Percentiles rank a stretch among this genome's conserved stretches.
phyloP scores from a whole-genome alignment of 1,284 basidiomycete species.

The Malassezia equina region DNA sequence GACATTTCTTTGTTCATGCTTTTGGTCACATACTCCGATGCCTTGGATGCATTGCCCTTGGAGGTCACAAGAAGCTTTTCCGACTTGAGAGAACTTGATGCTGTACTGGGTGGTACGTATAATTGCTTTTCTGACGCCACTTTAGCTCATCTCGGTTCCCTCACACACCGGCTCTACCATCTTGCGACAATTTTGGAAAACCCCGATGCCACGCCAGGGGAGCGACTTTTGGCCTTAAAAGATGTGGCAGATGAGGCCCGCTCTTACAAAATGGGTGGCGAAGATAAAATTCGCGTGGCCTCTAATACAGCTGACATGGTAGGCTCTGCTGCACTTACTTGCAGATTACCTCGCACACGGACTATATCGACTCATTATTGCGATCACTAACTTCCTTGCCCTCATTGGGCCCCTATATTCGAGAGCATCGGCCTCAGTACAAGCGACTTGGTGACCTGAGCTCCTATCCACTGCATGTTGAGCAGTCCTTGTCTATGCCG shows the following conservation, averaged over 20 bases:
- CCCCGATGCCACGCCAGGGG: conserved; percentile 59
- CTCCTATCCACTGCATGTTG: not conserved
- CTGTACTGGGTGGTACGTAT: conserved; percentile 62
- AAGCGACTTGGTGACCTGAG: not conserved
- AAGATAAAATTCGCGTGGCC: conserved; percentile 97
- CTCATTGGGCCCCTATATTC: conserved; percentile 20
- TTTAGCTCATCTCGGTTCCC: conserved; percentile 33
- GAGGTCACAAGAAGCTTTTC: conserved; percentile 88
- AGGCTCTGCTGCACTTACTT: conserved; percentile 24
- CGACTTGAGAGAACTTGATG: conserved; percentile 93
- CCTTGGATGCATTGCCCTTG: conserved; percentile 81
- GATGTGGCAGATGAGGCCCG: conserved; percentile 88
- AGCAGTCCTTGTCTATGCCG: not conserved
- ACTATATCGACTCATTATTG: conserved; percentile 41
- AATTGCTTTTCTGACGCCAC: not conserved
- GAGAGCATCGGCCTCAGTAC: conserved; percentile 7
- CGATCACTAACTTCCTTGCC: conserved; percentile 32
- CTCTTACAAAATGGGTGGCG: conserved; percentile 83
- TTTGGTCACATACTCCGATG: conserved; percentile 54
- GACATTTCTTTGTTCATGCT: conserved; percentile 30
- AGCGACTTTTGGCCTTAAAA: conserved; percentile 73
- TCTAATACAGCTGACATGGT: conserved; percentile 80
- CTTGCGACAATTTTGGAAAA: conserved; percentile 51
- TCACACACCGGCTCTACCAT: conserved; percentile 35
- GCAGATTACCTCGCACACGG: conserved; percentile 43